Conservation (phyloP, 2,329 filamentous ascomycete species). For the Nigrospora osmanthi region DNA sequence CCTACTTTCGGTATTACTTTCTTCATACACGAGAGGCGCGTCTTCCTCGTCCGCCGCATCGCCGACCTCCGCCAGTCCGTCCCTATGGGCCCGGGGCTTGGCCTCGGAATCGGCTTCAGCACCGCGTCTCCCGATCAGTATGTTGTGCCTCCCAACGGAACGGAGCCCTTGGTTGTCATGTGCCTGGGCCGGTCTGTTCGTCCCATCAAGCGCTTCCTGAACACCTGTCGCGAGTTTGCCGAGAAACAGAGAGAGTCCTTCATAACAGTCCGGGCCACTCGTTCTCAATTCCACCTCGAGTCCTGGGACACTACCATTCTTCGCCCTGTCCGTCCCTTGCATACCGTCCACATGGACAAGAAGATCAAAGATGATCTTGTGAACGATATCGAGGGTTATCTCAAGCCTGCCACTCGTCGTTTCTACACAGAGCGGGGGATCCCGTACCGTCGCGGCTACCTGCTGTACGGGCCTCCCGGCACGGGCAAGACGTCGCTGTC, state of each 20-base stretch:
- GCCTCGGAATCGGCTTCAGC: background rate
- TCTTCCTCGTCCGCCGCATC: slow-evolving; percentile 28
- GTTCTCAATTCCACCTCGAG: slow-evolving; percentile 14
- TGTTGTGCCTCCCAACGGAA: slow-evolving; percentile 21
- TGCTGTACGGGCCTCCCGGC: slow-evolving; percentile 65
- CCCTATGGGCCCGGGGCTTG: slow-evolving; percentile 4
- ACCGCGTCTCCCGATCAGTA: slow-evolving; percentile 22
- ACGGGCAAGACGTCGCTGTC: slow-evolving; percentile 73
- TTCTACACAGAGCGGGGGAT: slow-evolving; percentile 70
- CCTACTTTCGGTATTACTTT: slow-evolving; percentile 28
- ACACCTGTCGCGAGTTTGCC: slow-evolving; percentile 19
- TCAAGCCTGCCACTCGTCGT: slow-evolving; percentile 43
- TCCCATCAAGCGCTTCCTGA: slow-evolving; percentile 21
- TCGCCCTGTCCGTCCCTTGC: slow-evolving; percentile 21
- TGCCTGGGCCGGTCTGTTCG: slow-evolving; percentile 25
- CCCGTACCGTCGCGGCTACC: slow-evolving; percentile 65
- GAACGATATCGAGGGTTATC: slow-evolving; percentile 60
- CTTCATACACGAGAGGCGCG: slow-evolving; percentile 22
- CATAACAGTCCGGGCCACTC: slow-evolving; percentile 25
- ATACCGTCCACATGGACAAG: slow-evolving; percentile 28
- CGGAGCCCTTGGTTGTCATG: slow-evolving; percentile 30
- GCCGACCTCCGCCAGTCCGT: slow-evolving; percentile 4
- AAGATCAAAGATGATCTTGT: slow-evolving; percentile 55
- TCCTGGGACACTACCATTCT: slow-evolving; percentile 27
- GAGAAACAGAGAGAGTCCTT: slow-evolving; percentile 26